Evolutionary conservation across 2,329 filamentous ascomycete species (phyloP), one percentile per base, ranked within the genome.

Genomic region (Chalara sp.): DNA sequence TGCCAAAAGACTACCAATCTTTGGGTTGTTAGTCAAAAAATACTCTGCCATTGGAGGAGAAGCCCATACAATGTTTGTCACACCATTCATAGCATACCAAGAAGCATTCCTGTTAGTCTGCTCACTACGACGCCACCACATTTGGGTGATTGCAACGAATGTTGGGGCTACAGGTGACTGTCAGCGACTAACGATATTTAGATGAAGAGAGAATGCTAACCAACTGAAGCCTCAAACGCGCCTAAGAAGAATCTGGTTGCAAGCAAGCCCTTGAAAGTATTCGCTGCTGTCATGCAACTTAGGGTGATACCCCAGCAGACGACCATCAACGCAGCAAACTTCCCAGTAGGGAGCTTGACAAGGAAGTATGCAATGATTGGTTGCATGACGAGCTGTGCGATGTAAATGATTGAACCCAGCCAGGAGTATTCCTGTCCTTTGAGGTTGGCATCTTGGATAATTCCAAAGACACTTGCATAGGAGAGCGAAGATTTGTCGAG

Each of bases 71-170:
- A 60, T 60, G 10, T 53, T 58, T 6, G 77, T 78, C 4, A 81
- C 63, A 2, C 80, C 79, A 49, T 82, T 79, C 75, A 81, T 83
- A 21, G 53, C 74, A 58, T 82, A 81, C 80, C 80, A 83, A 2
- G 73, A 72, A 6, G 76, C 74, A 10, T 78, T 76, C 3, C 80
- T 67, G 46, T 77, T 62, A 0, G 79, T 80, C 62, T 83, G 79
- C 57, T 83, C 80, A 51, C 72, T 70, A 47, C 79, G 71, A 41
- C 76, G 72, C 70, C 77, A 84, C 80, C 80, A 84, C 76, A 81
- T 81, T 49, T 76, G 73, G 1, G 78, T 80, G 33, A 81, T 76
- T 13, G 76, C 76, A 12, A 80, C 69, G 55, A 80, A 81, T 21
- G 73, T 74, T 0, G 79, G 78, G 8, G 72, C 65, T 59, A 47